phyloP scores from a whole-genome alignment of 768 basidiomycete genomes.

The Russula ochroleuca region DNA sequence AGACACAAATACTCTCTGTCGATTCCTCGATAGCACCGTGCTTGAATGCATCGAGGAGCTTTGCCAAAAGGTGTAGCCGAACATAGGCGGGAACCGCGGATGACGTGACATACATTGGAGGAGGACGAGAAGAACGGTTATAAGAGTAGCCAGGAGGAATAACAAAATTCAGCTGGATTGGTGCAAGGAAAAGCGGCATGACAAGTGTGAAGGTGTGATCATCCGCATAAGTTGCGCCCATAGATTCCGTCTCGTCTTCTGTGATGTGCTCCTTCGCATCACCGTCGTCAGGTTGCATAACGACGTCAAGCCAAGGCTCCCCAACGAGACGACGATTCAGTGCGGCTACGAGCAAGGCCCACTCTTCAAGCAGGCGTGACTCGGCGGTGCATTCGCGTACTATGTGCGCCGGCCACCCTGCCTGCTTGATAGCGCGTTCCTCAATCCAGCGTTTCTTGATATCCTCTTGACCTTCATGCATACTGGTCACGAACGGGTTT shows the following conservation, averaged over 20 bases:
- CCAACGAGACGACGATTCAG: conserved; percentile 57
- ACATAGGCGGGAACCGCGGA: conserved; percentile 69
- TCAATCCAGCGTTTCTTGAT: conserved; percentile 74
- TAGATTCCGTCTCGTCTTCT: conserved; percentile 32
- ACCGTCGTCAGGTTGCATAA: conserved; percentile 10
- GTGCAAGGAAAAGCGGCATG: conserved; percentile 63
- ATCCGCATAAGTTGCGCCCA: conserved; percentile 50
- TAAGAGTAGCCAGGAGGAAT: conserved; percentile 45
- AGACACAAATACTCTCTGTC: conserved; percentile 71
- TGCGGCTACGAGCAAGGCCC: conserved; percentile 51
- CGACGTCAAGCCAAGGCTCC: conserved; percentile 32
- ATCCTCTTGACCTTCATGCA: conserved; percentile 57
- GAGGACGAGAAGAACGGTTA: conserved; percentile 47
- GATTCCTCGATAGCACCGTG: conserved; percentile 52
- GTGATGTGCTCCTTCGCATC: conserved; percentile 39
- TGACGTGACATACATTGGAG: conserved; percentile 75
- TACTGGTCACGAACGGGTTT: conserved; percentile 61
- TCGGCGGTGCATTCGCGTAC: conserved; percentile 54
- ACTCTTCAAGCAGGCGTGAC: conserved; percentile 40
- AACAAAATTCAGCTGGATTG: conserved; percentile 63
- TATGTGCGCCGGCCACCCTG: conserved; percentile 70
- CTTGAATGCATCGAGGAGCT: conserved; percentile 54
- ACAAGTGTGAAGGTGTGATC: conserved; percentile 41
- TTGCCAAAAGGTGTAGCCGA: conserved; percentile 73
- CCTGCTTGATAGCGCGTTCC: conserved; percentile 76